phyloP scores from a whole-genome alignment of 2,329 filamentous ascomycete species.

The Scleromitrula shiraiana region DNA sequence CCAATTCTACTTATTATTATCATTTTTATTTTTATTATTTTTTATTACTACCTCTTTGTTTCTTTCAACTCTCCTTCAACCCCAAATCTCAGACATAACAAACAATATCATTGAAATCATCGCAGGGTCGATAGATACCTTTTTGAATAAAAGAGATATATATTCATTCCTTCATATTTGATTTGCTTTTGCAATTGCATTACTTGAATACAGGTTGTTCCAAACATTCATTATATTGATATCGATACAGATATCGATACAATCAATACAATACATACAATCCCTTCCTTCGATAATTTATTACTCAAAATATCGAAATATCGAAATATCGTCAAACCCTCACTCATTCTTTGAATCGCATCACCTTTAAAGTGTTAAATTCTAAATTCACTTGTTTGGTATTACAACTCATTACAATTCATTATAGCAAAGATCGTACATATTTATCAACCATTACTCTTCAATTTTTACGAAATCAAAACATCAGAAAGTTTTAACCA shows the following conservation, averaged over 20 bases:
- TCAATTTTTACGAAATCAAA: no score
- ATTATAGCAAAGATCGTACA: no score
- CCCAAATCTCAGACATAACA: no score
- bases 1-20: background rate
- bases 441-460: no score
- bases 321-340: background rate
- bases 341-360: background rate
- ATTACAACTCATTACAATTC: background rate
- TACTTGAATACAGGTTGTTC: constrained; percentile 24
- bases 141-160: background rate
- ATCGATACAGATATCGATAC: no score
- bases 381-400: background rate
- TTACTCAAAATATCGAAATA: background rate
- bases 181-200: background rate
- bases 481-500: background rate
- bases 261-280: constrained; percentile 5
- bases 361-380: background rate
- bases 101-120: constrained; percentile 13
- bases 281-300: constrained; percentile 2
- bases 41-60: background rate
- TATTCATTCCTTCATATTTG: constrained; percentile 19
- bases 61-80: constrained; percentile 10
- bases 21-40: constrained; percentile 8
- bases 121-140: constrained; percentile 21
- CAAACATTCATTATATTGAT: constrained; percentile 23